Base-by-base conservation (phyloP, 2,329 filamentous ascomycete genomes). In the Colletotrichum truncatum region DNA sequence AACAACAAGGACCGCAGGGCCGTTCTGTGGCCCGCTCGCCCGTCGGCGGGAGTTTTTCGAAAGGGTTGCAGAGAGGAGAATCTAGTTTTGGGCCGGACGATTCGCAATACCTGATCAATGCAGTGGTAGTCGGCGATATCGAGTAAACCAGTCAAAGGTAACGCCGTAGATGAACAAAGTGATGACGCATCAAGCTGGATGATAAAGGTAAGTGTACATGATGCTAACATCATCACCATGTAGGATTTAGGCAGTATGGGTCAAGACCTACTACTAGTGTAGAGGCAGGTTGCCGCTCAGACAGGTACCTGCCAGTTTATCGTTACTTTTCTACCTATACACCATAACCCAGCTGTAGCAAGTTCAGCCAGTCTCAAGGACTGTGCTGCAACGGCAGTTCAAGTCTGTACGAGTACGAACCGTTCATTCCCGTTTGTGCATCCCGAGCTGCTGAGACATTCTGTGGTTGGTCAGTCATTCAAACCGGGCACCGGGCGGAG, bases 51-150 rank as follows among this genome's bases (percentile, higher is more conserved):
- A 45, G 38, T 30, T 46, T 16, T 28, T 30, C 41, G 41, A 48
- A 41, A 39, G 25, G 41, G 14, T 48, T 49, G 57, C 62, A 55
- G 41, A 18, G 49, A 36, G 57, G 56, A 65, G 49, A 45, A 34
- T 48, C 62, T 65, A 30, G 30, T 45, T 52, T 46, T 46, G 59
- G 23, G 34, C 59, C 23, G 54, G 32, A 60, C 14, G 32, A 32
- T 5, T 54, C 11, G 10, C 16, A 25, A 32, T 28, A 6, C 11
- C 12, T 41, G 25, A 18, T 61, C 53, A 26, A 64, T 64, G 57
- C 56, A 25, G 21, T 12, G 16, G 14, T 18, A 11, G 26, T 43
- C n/a, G 53, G 55, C 48, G n/a, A 61, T 53, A 48, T 23, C 16
- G 34, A 60, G 48, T 30, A 52, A 10, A 11, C 30, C 30, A n/a